Percentiles rank a stretch among this genome's conserved stretches.
Evolutionary conservation across 345 rosid genomes (phyloP).

Genomic region (Gossypium herbaceum): DNA sequence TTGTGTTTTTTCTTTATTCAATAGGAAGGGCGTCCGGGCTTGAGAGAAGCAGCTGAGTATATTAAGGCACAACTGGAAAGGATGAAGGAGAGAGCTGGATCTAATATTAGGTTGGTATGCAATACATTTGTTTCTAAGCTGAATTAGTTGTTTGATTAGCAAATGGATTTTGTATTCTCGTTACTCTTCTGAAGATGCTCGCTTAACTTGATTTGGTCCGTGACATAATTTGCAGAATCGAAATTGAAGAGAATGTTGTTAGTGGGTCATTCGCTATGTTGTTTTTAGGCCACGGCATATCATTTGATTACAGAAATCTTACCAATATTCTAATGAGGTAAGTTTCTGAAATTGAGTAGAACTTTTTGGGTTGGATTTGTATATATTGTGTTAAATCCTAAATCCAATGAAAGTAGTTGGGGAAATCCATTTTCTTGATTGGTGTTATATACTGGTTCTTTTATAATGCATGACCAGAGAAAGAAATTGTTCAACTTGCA

Average conservation of each 20-base stretch:
- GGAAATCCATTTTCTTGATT: not conserved
- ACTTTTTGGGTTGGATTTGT: not conserved
- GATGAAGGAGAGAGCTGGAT: slow-evolving; percentile 73
- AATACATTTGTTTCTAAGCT: not conserved
- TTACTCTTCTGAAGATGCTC: not conserved
- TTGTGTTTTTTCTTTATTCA: not conserved
- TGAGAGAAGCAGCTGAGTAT: slow-evolving; percentile 76
- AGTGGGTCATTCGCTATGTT: slow-evolving; percentile 89
- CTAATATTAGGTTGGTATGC: slow-evolving; percentile 50
- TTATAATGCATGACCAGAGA: too few relatives aligned
- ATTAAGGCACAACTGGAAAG: slow-evolving; percentile 63
- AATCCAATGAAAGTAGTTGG: not conserved
- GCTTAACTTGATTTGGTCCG: not conserved
- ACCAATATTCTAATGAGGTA: slow-evolving; percentile 86
- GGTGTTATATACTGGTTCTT: too few relatives aligned
- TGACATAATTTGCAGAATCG: slow-evolving; percentile 46
- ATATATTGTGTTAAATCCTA: not conserved
- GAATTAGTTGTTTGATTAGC: not conserved
- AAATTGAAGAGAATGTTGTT: slow-evolving; percentile 73
- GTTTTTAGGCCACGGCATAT: slow-evolving; percentile 79
- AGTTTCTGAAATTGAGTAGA: slow-evolving; percentile 1
- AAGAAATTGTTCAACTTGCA: not conserved
- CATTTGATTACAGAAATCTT: slow-evolving; percentile 85
- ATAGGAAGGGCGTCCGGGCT: slow-evolving; percentile 88
- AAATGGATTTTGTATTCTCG: not conserved